phyloP scores from a whole-genome alignment of 768 basidiomycete genomes.

The Serpula lacrymans region DNA sequence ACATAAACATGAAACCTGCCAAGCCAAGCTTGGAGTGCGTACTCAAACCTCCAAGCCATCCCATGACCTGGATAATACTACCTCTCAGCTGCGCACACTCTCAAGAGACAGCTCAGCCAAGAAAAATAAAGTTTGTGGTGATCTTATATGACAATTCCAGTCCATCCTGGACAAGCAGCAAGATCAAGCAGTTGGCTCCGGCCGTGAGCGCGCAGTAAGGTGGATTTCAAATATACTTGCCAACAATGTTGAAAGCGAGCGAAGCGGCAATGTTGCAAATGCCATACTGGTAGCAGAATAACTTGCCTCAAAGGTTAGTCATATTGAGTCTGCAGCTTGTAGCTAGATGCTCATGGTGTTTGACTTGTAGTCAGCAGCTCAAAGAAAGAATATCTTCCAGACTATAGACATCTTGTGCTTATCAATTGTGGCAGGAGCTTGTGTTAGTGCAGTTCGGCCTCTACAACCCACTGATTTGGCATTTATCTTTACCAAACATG shows the following conservation, averaged over 20 bases:
- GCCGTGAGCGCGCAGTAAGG: not conserved
- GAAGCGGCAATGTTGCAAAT: conserved; percentile 18
- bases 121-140: not conserved
- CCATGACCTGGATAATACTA: too few relatives aligned
- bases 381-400: conserved; percentile 9
- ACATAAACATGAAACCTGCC: not conserved
- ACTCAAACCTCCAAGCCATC: not conserved
- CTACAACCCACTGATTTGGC: conserved; percentile 10
- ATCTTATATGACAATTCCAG: conserved; percentile 7
- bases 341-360: too few relatives aligned
- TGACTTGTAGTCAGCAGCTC: conserved; percentile 6
- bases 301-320: conserved; percentile 3
- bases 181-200: not conserved
- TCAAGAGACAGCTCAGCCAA: too few relatives aligned
- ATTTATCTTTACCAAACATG: conserved; percentile 3
- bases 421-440: conserved; percentile 4
- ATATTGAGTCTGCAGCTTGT: conserved; percentile 3
- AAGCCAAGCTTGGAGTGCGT: conserved; percentile 2
- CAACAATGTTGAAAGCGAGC: too few relatives aligned
- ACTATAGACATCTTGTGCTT: conserved; percentile 3
- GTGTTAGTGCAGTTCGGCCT: conserved; percentile 4
- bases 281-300: conserved; percentile 12
- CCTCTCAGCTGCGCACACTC: too few relatives aligned
- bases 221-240: conserved; percentile 5
- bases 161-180: conserved; percentile 8